Base-by-base conservation (phyloP, 352 stramenopile species). In the Pythium plurisporium region DNA sequence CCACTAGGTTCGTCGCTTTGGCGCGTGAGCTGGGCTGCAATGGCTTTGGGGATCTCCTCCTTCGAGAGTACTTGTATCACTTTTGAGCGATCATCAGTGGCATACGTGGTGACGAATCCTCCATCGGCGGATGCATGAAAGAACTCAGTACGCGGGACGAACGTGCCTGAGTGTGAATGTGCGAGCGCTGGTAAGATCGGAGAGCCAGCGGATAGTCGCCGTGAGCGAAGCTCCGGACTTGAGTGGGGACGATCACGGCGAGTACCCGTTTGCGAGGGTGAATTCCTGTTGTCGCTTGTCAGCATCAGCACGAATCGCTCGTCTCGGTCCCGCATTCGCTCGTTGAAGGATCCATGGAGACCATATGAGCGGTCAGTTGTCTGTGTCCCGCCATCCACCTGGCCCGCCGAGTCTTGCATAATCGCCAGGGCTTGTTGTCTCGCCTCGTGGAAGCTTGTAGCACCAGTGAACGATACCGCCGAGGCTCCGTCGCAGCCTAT, bases 381-480 rank as follows among this genome's bases (percentile, higher is more conserved):
- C 44, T 66, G 58, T 14, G 55, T 69, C 1, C 19, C 43, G 9
- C 41, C 47, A 25, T 60, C 41, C 10, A 53, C 38, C 4, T 44
- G 14, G 5, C 29, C 50, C n/a, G 42, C 17, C 15, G 50, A 11
- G 17, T 57, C 20, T 17, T 53, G n/a, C 31, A 46, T 19, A 22
- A 65, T 22, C 17, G 37, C 36, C 48, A 70, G 62, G n/a, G 68
- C 63, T 4, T 73, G 43, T 29, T 62, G 61, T 11, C 73, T 64
- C 0, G 69, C 74, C 49, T 82, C 70, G 0, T 63, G 55, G 31
- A 85, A 89, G 46, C 56, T 83, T 17, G 52, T 65, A 0, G 58
- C 62, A 29, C 68, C 72, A 30, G 72, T 62, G 58, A 86, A 80
- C 0, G 47, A 22, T 23, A 69, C 31, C 4, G 71, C 38, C 11